Base-by-base conservation (phyloP, 345 rosid species). In the Turritis glabra region DNA sequence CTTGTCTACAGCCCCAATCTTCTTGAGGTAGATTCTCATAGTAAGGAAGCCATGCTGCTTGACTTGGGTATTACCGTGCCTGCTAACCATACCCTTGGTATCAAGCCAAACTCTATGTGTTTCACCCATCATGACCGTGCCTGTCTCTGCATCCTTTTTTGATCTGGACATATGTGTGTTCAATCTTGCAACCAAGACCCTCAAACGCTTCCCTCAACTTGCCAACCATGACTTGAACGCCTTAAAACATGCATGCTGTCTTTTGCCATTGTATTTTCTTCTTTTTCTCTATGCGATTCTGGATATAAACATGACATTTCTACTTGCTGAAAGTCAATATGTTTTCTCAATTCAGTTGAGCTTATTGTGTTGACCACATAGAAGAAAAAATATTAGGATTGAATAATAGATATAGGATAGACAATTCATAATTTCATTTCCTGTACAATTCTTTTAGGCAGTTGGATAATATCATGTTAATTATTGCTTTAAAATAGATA, bases 21-120 rank as follows among this genome's bases (percentile, higher is more conserved):
- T 63, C n/a, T 63, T 44, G 54, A 64, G 3, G 68, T 64, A 5
- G 40, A 64, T 64, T 44, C 27, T 43, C 23, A 43, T 43, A 38
- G 67, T 43, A 53, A 29, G 10, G 67, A 62, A 35, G 37, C 52
- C n/a, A 10, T 62, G n/a, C 23, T 62, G 26, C 52, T 43, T 1
- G 67, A 62, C 25, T 43, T 62, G 52, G 67, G 67, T n/a, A 15
- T n/a, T 35, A 62, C 23, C 3, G 53, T 43, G 2, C 67, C 51
- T 25, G 67, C n/a, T 17, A 18, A 44, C 53, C 15, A 2, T n/a
- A 3, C 4, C 0, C 27, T 46, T 64, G 69, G 69, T 64, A 18
- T 64, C 29, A 2, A 46, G 26, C 41, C 69, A 46, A 19, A 64
- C 55, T 46, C 18, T 8, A 64, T 64, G 27, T 64, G 46, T 18